These are phyloP conservation scores for Keithomyces neogunnii DNA, from an alignment of 2,329 filamentous ascomycete species.

Conservation along the genomic window DNA sequence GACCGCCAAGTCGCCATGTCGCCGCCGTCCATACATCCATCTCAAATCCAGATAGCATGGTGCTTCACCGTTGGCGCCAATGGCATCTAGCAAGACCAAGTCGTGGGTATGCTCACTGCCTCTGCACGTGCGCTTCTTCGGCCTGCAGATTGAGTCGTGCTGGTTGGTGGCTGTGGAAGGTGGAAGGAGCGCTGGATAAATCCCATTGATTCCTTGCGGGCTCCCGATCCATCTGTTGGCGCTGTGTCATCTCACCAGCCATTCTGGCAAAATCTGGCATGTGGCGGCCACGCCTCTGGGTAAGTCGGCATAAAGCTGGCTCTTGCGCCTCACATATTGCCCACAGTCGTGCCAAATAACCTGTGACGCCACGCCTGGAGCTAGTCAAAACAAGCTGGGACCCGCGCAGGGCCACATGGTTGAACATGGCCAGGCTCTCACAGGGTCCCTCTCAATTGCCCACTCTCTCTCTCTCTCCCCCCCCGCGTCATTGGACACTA, in stretches of 20 bases:
- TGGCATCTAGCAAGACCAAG: no score
- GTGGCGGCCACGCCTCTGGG: constrained; percentile 10
- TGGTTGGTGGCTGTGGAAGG: neutral
- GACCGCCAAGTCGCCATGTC: no score
- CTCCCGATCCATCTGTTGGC: neutral
- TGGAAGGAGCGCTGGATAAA: neutral
- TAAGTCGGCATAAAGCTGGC: constrained; percentile 11
- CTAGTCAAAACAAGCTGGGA: neutral
- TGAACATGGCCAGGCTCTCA: neutral
- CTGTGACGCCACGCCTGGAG: neutral
- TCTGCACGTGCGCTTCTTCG: no score
- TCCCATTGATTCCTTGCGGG: neutral
- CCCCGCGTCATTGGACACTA: no score
- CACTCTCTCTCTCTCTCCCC: no score
- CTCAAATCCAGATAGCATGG: no score
- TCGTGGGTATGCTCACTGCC: no score
- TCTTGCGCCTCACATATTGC: neutral
- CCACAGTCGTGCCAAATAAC: neutral
- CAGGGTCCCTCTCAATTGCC: neutral
- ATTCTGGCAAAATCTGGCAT: neutral
- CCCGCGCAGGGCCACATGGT: neutral
- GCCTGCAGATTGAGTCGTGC: no score
- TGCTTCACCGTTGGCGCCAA: no score
- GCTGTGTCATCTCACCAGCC: neutral
- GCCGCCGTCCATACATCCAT: no score